Evolutionary conservation across 345 rosid genomes (phyloP).

Genomic region (Gossypium raimondii): DNA sequence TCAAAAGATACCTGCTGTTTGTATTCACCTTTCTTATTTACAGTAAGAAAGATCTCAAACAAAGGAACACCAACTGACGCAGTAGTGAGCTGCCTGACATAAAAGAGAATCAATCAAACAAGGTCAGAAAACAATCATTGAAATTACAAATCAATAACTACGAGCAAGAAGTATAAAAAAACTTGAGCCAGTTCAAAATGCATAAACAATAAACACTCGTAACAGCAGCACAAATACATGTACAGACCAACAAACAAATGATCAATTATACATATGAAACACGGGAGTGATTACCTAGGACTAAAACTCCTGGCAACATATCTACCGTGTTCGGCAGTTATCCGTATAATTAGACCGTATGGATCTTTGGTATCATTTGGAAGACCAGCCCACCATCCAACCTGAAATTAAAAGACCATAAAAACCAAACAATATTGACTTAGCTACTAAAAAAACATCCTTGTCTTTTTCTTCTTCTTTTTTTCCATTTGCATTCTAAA

Average conservation of each 20-base stretch:
- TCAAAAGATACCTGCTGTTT: conserved; percentile 65
- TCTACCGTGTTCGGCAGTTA: conserved; percentile 97
- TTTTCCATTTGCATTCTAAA: neutral
- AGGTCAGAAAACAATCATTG: neutral
- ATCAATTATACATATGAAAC: neutral
- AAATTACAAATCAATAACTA: neutral
- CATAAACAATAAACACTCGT: neutral
- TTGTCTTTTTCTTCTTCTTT: neutral
- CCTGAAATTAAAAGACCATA: conserved; percentile 36
- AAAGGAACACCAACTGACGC: conserved; percentile 68
- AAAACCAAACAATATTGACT: neutral
- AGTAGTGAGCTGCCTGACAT: conserved; percentile 73
- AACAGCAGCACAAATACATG: neutral
- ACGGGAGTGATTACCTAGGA: conserved; percentile 55
- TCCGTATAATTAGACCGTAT: conserved; percentile 72
- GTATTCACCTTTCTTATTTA: conserved; percentile 67
- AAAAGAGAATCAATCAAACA: conserved; percentile 18
- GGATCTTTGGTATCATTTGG: conserved; percentile 75
- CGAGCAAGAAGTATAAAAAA: neutral
- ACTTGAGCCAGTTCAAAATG: neutral
- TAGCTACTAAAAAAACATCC: neutral
- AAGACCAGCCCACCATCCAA: conserved; percentile 98
- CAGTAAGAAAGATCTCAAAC: conserved; percentile 79
- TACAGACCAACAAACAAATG: neutral
- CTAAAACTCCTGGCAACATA: conserved; percentile 84